phyloP scores from a whole-genome alignment of 2,329 filamentous ascomycete species.

The Colletotrichum orbiculare region DNA sequence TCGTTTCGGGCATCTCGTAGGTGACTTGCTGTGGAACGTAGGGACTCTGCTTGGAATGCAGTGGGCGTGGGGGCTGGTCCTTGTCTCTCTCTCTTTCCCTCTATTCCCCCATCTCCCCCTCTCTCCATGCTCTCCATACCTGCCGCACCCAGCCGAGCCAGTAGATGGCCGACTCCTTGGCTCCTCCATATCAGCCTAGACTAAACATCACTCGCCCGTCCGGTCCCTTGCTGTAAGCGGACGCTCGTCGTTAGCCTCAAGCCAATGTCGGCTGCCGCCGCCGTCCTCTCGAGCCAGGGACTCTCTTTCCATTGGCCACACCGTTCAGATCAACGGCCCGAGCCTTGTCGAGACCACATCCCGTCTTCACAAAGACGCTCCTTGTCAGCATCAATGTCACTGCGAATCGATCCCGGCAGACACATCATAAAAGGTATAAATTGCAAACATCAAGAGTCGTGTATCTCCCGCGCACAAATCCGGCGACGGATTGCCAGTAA shows the following conservation, averaged over 20 bases:
- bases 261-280: conserved; percentile 3
- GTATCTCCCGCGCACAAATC: conserved; percentile 42
- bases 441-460: conserved; percentile 1
- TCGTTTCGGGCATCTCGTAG: too few relatives aligned
- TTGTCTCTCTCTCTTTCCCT: background rate
- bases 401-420: too few relatives aligned
- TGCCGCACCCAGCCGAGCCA: conserved; percentile 29
- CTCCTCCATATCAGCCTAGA: conserved; percentile 5
- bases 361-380: background rate
- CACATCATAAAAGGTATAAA: background rate
- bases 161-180: background rate
- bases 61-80: background rate
- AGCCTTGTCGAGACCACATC: conserved; percentile 12
- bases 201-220: background rate
- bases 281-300: conserved; percentile 7
- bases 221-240: conserved; percentile 1
- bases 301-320: background rate
- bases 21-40: background rate
- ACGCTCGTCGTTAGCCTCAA: conserved; percentile 11
- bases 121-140: conserved; percentile 3
- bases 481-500: conserved; percentile 54
- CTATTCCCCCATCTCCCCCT: too few relatives aligned
- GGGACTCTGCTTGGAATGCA: background rate
- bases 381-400: too few relatives aligned
- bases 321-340: conserved; percentile 7